phyloP scores from a whole-genome alignment of 495 filamentous ascomycete genomes.

The Penicillium psychrofluorescens region DNA sequence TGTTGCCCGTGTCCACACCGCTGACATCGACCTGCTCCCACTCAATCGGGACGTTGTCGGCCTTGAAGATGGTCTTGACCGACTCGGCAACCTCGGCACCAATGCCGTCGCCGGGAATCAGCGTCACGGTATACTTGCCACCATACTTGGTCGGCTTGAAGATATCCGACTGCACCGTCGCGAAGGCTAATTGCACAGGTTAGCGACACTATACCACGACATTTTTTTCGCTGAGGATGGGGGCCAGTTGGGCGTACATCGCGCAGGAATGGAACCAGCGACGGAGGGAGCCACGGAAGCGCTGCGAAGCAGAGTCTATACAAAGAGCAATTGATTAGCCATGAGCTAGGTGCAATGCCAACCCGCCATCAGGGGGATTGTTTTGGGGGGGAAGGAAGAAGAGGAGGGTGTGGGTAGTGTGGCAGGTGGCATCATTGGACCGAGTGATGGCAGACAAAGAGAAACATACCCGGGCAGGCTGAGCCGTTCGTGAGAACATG shows the following conservation, averaged over 20 bases:
- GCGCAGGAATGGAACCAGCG: constrained; percentile 29
- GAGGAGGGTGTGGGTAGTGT: neutral
- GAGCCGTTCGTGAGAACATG: constrained; percentile 24
- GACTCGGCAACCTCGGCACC: constrained; percentile 96
- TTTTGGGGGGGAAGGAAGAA: constrained; percentile 2
- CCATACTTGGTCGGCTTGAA: constrained; percentile 99
- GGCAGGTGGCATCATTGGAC: neutral
- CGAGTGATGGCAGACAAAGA: neutral
- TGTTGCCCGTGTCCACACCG: constrained; percentile 78
- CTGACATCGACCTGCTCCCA: constrained; percentile 99
- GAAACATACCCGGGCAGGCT: constrained; percentile 19
- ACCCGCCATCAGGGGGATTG: neutral
- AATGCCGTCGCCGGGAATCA: constrained; percentile 97
- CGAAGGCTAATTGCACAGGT: constrained; percentile 41
- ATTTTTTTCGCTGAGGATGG: neutral
- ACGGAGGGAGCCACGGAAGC: constrained; percentile 28
- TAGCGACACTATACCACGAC: constrained; percentile 3
- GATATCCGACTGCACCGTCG: constrained; percentile 78
- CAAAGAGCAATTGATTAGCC: neutral
- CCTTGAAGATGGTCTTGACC: constrained; percentile 98
- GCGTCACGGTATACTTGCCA: constrained; percentile 97
- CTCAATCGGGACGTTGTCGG: constrained; percentile 95
- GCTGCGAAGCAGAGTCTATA: constrained; percentile 36
- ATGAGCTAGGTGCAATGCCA: too few species aligned
- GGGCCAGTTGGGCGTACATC: constrained; percentile 30